phyloP scores from a whole-genome alignment of 306 rosid species.

The Styphnolobium japonicum region DNA sequence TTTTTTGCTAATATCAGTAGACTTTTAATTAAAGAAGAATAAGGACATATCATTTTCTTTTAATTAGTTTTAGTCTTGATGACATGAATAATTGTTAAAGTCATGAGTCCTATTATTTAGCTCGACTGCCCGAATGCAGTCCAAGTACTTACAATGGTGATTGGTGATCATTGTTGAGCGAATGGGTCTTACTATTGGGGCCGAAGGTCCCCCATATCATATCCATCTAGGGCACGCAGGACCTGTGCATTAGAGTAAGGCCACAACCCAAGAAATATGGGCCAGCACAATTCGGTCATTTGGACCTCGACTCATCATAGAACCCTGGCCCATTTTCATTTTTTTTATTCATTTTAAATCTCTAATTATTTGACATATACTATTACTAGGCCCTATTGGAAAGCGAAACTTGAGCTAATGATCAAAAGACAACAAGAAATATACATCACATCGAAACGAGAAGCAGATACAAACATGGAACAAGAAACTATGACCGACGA shows the following conservation, averaged over 20 bases:
- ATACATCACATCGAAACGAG: constrained; percentile 13
- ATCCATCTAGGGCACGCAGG: no score
- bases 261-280: neutral
- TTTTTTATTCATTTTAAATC: neutral
- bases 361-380: constrained; percentile 11
- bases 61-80: no score
- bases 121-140: no score
- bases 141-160: no score
- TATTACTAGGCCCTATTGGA: neutral
- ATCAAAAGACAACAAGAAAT: constrained; percentile 25
- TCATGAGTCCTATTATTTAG: no score
- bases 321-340: neutral
- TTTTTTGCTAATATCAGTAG: no score
- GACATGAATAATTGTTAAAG: no score
- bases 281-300: neutral
- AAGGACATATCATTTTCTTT: no score
- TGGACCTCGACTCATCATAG: neutral
- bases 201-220: no score
- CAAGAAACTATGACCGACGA: neutral
- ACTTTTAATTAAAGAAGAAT: no score
- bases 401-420: neutral
- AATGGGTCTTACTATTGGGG: neutral
- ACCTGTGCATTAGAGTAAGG: no score
- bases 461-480: neutral
- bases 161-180: no score